Percentiles rank a stretch among this genome's conserved stretches.
Conservation (phyloP, 2,329 filamentous ascomycete genomes). For the Chrysosporium keratinophilum region DNA sequence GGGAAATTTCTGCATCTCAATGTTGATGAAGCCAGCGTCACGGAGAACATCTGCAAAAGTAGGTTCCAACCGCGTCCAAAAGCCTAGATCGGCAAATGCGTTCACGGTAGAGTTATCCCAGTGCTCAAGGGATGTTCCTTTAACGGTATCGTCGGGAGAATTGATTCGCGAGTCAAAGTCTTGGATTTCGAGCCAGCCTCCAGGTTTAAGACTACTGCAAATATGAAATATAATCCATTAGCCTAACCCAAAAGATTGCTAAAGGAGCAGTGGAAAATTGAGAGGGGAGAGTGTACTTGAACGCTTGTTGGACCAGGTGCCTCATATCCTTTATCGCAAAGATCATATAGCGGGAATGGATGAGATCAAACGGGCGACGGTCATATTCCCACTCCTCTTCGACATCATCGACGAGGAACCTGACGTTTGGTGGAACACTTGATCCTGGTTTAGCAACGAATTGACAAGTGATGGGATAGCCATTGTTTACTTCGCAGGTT, state of each 20-base stretch:
- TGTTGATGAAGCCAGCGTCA: conserved; percentile 22
- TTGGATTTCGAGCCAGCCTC: conserved; percentile 35
- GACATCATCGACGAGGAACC: conserved; percentile 53
- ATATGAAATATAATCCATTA: not conserved
- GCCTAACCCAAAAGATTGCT: not conserved
- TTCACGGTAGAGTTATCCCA: conserved; percentile 5
- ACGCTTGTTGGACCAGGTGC: conserved; percentile 2
- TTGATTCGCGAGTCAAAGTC: conserved; percentile 27
- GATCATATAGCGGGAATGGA: conserved; percentile 44
- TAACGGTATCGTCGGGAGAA: conserved; percentile 23
- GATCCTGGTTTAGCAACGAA: not conserved
- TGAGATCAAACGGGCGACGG: conserved; percentile 44
- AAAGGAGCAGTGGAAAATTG: not conserved
- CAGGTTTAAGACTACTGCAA: conserved; percentile 25
- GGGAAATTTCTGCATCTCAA: conserved; percentile 16
- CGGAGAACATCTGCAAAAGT: conserved; percentile 17
- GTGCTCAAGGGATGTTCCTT: conserved; percentile 12
- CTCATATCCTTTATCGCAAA: conserved; percentile 46
- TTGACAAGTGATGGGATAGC: not conserved
- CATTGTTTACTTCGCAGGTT: conserved; percentile 11
- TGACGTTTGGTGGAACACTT: conserved; percentile 49
- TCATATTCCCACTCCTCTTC: conserved; percentile 49
- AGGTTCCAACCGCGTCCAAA: conserved; percentile 6
- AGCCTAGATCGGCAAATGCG: conserved; percentile 10
- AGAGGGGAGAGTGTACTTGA: not conserved